Conservation (phyloP, 108 stramenopile species). For the Fistulifera pelliculosa region DNA sequence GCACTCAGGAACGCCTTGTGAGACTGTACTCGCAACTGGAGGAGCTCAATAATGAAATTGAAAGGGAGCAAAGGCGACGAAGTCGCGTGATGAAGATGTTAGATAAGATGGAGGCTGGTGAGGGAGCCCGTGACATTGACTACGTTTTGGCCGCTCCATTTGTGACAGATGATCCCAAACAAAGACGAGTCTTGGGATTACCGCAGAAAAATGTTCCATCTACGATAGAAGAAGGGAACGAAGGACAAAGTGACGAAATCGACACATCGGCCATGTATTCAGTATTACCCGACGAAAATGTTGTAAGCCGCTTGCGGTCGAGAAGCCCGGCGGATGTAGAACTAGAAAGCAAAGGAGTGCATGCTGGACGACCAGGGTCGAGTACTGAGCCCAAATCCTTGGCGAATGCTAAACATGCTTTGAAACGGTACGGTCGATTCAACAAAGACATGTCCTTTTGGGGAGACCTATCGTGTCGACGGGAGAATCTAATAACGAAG, state of each 20-base stretch:
- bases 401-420: conserved; percentile 57
- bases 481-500: conserved; percentile 7
- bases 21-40: conserved; percentile 57
- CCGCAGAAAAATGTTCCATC: conserved; percentile 24
- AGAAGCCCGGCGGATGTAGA: neutral
- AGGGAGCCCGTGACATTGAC: conserved; percentile 74
- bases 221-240: neutral
- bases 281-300: too few relatives aligned
- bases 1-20: conserved; percentile 65
- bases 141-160: conserved; percentile 74
- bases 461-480: conserved; percentile 52
- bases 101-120: conserved; percentile 74
- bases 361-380: neutral
- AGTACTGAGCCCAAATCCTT: conserved; percentile 16
- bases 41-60: conserved; percentile 61
- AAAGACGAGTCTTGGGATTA: conserved; percentile 27
- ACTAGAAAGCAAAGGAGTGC: neutral
- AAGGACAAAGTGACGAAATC: neutral
- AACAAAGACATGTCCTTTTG: conserved; percentile 58
- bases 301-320: conserved; percentile 1
- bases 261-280: neutral
- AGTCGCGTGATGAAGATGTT: conserved; percentile 67
- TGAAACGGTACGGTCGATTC: conserved; percentile 51
- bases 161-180: conserved; percentile 33
- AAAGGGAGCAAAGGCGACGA: conserved; percentile 64